Percentiles rank a stretch among this genome's conserved stretches.
Conservation (phyloP, 768 basidiomycete genomes). For the Suillus plorans region DNA sequence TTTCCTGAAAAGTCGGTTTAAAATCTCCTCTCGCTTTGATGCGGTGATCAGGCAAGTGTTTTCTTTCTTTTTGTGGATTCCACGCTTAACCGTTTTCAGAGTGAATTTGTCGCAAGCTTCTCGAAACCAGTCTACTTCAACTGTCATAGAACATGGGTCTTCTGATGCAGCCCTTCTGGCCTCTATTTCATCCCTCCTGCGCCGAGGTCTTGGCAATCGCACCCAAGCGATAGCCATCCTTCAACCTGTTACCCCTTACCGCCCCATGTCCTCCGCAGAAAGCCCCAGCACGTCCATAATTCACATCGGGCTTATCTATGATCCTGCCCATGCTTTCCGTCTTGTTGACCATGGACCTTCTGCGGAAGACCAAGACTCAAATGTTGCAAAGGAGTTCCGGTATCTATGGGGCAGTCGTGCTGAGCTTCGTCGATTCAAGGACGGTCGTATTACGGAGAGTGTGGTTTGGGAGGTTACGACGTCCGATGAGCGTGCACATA, state of each 20-base stretch:
- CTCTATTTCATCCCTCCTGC: conserved; percentile 49
- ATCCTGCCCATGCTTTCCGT: conserved; percentile 70
- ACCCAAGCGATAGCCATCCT: conserved; percentile 63
- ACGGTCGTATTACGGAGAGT: conserved; percentile 87
- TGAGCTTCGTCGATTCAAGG: conserved; percentile 93
- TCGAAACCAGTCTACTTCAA: conserved; percentile 44
- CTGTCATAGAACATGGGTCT: conserved; percentile 55
- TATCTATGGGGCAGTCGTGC: conserved; percentile 91
- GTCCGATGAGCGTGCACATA: conserved; percentile 74
- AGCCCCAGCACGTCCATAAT: conserved; percentile 51
- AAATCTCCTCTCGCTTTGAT: conserved; percentile 71
- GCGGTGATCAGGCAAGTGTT: conserved; percentile 56
- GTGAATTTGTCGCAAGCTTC: conserved; percentile 43
- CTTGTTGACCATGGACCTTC: conserved; percentile 92
- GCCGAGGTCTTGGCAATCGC: conserved; percentile 73
- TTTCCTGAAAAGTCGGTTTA: conserved; percentile 72
- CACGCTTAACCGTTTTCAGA: conserved; percentile 34
- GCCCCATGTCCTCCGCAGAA: conserved; percentile 53
- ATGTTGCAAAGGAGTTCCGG: conserved; percentile 61
- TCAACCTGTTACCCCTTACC: conserved; percentile 45
- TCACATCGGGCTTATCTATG: conserved; percentile 74
- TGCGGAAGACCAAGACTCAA: conserved; percentile 57
- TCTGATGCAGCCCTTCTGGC: conserved; percentile 53
- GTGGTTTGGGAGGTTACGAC: conserved; percentile 95
- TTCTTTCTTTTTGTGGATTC: neutral